Percentiles rank a stretch among this genome's conserved stretches.
phyloP scores from a whole-genome alignment of 805 yeast species.

The Kurtzmaniella cleridarum region DNA sequence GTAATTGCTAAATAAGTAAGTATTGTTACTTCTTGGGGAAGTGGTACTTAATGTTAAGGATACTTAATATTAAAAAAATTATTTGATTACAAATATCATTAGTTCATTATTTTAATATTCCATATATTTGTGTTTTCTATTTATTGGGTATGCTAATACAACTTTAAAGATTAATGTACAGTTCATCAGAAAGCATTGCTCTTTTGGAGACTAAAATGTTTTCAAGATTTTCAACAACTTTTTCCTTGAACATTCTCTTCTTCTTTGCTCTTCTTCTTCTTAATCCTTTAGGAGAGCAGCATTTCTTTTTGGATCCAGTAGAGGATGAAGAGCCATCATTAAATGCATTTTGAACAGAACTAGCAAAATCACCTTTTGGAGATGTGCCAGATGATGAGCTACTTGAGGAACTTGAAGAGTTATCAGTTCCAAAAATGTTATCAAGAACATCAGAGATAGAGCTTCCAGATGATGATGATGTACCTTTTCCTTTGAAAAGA shows the following conservation, averaged over 20 bases:
- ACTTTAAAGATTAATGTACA: slow-evolving; percentile 7
- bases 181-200: slow-evolving; percentile 9
- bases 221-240: slow-evolving; percentile 15
- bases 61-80: no score
- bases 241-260: slow-evolving; percentile 20
- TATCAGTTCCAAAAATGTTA: not conserved
- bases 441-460: not conserved
- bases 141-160: not conserved
- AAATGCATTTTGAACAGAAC: slow-evolving; percentile 1
- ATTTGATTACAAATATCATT: no score
- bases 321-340: not conserved
- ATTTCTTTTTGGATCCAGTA: slow-evolving; percentile 9
- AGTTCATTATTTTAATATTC: no score
- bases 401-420: no score
- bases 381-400: not conserved
- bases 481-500: slow-evolving; percentile 16
- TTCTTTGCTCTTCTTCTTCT: slow-evolving; percentile 12
- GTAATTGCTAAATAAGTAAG: no score
- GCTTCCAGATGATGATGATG: slow-evolving; percentile 8
- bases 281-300: slow-evolving; percentile 20
- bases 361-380: not conserved
- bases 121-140: no score
- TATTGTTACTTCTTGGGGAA: no score
- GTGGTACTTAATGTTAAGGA: no score
- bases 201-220: slow-evolving; percentile 15